Percentiles rank a stretch among this genome's conserved stretches.
Evolutionary conservation across 805 yeast species (phyloP).

Genomic region (Candida manassasensis): DNA sequence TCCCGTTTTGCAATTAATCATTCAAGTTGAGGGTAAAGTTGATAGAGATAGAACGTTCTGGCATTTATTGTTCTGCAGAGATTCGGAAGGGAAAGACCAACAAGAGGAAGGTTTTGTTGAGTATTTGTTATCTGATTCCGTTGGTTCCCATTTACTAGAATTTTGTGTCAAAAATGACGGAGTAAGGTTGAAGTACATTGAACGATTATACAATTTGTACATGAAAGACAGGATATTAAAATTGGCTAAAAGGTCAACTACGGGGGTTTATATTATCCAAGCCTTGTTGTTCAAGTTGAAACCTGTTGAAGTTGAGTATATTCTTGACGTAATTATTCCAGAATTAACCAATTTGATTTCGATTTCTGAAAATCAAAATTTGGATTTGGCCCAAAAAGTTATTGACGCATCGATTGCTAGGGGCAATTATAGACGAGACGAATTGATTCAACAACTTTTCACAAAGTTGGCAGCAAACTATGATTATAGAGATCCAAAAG

Average conservation of each 20-base stretch:
- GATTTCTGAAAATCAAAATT: conserved; percentile 50
- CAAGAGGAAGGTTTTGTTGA: conserved; percentile 80
- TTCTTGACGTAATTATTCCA: conserved; percentile 63
- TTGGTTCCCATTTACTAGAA: conserved; percentile 92
- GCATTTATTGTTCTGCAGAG: conserved; percentile 55
- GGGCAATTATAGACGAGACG: conserved; percentile 55
- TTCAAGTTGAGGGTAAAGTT: conserved; percentile 77
- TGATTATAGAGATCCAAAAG: conserved; percentile 13
- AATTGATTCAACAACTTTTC: conserved; percentile 47
- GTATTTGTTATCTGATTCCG: conserved; percentile 74
- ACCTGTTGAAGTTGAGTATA: conserved; percentile 55
- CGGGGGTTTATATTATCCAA: conserved; percentile 77
- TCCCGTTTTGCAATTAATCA: conserved; percentile 75
- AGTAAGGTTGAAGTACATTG: conserved; percentile 59
- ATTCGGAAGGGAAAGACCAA: conserved; percentile 46
- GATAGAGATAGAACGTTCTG: conserved; percentile 70
- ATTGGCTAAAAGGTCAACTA: conserved; percentile 74
- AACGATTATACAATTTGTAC: conserved; percentile 63
- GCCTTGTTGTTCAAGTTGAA: conserved; percentile 62
- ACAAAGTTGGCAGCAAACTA: conserved; percentile 39
- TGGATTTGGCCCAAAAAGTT: conserved; percentile 63
- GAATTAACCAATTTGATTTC: conserved; percentile 53
- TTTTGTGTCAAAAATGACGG: conserved; percentile 58
- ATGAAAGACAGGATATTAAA: conserved; percentile 72
- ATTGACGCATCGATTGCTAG: conserved; percentile 61